Conservation (phyloP, 2,329 filamentous ascomycete genomes). For the Nemania abortiva region DNA sequence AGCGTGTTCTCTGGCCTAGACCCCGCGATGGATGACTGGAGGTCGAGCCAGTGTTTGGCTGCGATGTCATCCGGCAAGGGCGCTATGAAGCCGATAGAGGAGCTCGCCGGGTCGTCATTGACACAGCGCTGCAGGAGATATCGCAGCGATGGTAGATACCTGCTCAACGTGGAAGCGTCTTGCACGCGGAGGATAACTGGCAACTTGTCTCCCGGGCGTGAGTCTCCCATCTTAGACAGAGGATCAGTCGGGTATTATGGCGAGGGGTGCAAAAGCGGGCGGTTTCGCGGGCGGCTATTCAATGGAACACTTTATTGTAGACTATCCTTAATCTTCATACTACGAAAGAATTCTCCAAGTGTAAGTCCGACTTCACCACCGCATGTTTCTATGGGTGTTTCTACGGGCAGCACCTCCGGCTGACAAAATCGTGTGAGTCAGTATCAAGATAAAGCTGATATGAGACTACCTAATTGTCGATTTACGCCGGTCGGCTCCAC, state of each 20-base stretch:
- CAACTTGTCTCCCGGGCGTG: not conserved
- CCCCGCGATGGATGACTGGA: conserved; percentile 39
- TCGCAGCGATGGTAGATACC: conserved; percentile 41
- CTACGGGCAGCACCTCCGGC: not conserved
- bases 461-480: too few species aligned
- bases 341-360: not conserved
- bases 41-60: conserved; percentile 41
- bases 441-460: not conserved
- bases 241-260: not conserved
- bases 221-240: conserved; percentile 5
- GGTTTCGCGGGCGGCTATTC: not conserved
- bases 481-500: too few species aligned
- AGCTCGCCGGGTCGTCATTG: conserved; percentile 46
- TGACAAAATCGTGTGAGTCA: not conserved
- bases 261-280: not conserved
- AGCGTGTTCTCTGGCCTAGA: conserved; percentile 15
- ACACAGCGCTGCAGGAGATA: conserved; percentile 46
- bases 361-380: not conserved
- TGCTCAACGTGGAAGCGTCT: not conserved
- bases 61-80: conserved; percentile 45
- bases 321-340: not conserved
- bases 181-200: not conserved
- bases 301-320: not conserved
- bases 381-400: not conserved
- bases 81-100: conserved; percentile 49